Base-by-base conservation (phyloP, 352 stramenopile genomes). In the Detonula confervacea region DNA sequence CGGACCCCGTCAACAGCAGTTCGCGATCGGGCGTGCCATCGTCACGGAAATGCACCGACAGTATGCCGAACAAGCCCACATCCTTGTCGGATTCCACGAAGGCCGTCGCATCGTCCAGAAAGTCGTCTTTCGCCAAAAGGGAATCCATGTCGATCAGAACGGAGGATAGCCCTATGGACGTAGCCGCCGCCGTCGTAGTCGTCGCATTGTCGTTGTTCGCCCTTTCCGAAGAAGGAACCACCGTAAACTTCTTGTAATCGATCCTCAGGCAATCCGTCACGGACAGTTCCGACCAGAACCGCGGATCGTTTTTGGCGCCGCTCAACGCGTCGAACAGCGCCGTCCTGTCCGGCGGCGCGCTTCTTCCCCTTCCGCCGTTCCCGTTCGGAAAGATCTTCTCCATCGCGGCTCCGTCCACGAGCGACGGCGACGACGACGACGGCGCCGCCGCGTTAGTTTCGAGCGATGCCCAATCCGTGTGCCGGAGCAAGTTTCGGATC, bases 181-280 rank as follows among this genome's bases (percentile, higher is more conserved):
- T 37, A 22, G 67, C 51, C 6, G 30, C 16, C 33, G 25, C 22
- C 25, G 11, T 42, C 24, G 57, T 63, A 37, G 14, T 37, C 49
- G 8, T 39, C 12, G 8, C 1, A 29, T 64, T 16, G 35, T 18
- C n/a, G n/a, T n/a, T n/a, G n/a, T n/a, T n/a, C n/a, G n/a, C n/a
- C n/a, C n/a, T n/a, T n/a, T n/a, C n/a, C n/a, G n/a, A n/a, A n/a
- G n/a, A n/a, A n/a, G n/a, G n/a, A n/a, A 18, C 16, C 2, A 79
- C 46, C 12, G 49, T 42, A 69, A 92, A 92, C 7, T 57, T 65
- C 49, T 93, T 93, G 73, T 87, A 92, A 81, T 93, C 88, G 51
- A 92, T 84, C 39, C 83, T n/a, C 2, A 93, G 62, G 51, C 82
- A 89, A 80, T 93, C 83, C 3, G 42, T 51, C 8, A 75, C 63